Evolutionary conservation across 78 protist genomes (phyloP), one percentile per base, ranked within the genome.

Genomic region (Dictyostelium intermedium): DNA sequence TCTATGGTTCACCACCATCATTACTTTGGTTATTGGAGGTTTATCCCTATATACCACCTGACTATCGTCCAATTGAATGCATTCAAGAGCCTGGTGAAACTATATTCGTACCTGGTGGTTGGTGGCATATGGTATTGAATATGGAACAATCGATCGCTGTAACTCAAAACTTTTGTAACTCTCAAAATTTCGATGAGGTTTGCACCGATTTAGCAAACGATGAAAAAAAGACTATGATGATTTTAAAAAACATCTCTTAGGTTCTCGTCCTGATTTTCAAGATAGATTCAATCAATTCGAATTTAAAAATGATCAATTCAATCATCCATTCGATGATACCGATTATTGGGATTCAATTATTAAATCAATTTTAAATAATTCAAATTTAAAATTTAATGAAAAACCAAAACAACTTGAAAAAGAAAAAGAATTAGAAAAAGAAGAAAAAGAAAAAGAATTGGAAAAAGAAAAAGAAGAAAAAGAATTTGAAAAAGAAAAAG

Each of bases 141-240:
- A 50, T 96, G 30, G 95, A 92, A 41, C 97, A 96, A 83, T 83
- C 97, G 1, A 85, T 97, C 39, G 98, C 97, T 4, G 96, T 97
- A 13, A 97, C 98, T 30, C 97, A 96, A 61, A 97, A 97, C 95
- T 96, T 93, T 53, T 85, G 92, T 69, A 81, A 87, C 27, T 83
- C 94, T 23, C 92, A 84, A 69, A 93, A 93, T 27, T 87, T 93
- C 76, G 34, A 27, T 3, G 34, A 82, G 6, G 96, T 93, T 66
- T 93, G 96, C 56, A 27, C 45, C 3, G 96, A 92, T 20, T 74
- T 92, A 37, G 5, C 39, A 69, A 34, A 34, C 41, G 45, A 20
- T 72, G 41, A 84, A n/a, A 63, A 77, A 87, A 79, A 79, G 93
- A 87, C 39, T 87, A 87, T 18, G 10, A 25, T 43, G 25, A 66